Conservation (phyloP, 257 asterid species). For the Solanum appendiculatum region DNA sequence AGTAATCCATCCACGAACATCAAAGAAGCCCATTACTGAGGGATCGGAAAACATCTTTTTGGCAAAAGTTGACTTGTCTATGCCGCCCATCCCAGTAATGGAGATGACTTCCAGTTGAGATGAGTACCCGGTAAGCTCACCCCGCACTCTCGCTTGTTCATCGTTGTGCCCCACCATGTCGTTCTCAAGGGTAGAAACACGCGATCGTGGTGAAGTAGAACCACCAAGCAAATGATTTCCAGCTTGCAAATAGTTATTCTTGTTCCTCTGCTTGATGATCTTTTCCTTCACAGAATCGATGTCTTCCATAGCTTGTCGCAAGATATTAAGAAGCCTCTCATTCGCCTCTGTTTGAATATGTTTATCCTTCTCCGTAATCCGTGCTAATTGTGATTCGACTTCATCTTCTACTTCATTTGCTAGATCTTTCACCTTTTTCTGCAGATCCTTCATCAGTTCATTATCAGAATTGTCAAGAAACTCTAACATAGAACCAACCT, state of each 20-base stretch:
- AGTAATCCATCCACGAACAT: background rate
- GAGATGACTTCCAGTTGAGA: background rate
- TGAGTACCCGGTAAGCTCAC: background rate
- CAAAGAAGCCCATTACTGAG: background rate
- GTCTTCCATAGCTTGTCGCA: background rate
- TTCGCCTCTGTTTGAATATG: background rate
- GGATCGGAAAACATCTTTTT: background rate
- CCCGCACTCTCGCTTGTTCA: background rate
- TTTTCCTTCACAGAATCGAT: background rate
- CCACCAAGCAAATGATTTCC: background rate
- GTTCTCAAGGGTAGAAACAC: background rate
- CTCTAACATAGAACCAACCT: background rate
- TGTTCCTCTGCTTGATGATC: background rate
- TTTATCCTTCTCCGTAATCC: background rate
- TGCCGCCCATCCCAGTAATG: background rate
- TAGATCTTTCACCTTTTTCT: background rate
- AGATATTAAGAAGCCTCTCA: background rate
- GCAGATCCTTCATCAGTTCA: background rate
- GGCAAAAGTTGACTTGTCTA: background rate
- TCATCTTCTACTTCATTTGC: background rate
- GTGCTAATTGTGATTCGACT: background rate
- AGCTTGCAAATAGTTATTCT: background rate
- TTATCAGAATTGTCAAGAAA: background rate
- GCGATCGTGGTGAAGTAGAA: background rate
- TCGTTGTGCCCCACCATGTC: background rate